Conservation (phyloP, 1,284 basidiomycete genomes). For the Ceratobasidium sp. region DNA sequence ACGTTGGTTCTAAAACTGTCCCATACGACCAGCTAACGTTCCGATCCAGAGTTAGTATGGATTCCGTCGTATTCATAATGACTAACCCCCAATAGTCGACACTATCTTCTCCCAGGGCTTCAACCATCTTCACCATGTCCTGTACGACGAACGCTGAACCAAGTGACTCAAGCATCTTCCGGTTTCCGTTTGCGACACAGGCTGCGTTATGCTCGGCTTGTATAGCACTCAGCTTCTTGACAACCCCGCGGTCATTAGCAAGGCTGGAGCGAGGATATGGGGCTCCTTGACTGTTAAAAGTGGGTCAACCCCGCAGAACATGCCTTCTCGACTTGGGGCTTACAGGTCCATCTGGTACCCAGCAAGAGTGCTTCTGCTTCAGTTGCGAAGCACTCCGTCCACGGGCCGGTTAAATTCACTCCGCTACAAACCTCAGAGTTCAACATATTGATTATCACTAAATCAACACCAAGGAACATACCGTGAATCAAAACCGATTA, state of each 20-base stretch:
- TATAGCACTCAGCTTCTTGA: background rate
- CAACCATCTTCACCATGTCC: slow-evolving; percentile 53
- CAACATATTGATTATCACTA: too few relatives aligned
- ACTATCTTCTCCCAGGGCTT: slow-evolving; percentile 52
- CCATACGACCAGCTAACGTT: slow-evolving; percentile 51
- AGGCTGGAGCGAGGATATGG: slow-evolving; percentile 11
- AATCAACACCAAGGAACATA: background rate
- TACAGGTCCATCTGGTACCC: background rate
- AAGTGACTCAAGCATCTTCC: slow-evolving; percentile 46
- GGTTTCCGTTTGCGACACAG: slow-evolving; percentile 49
- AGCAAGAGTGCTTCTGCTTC: slow-evolving; percentile 14
- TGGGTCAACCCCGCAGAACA: background rate
- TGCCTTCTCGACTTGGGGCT: background rate
- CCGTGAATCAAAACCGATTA: slow-evolving; percentile 38
- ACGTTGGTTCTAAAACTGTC: slow-evolving; percentile 53
- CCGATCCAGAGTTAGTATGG: too few relatives aligned
- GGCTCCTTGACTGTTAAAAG: background rate
- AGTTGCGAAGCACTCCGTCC: slow-evolving; percentile 28
- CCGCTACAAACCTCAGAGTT: too few relatives aligned
- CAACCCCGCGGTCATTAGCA: background rate
- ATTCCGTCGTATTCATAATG: too few relatives aligned
- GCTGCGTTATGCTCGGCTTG: slow-evolving; percentile 17
- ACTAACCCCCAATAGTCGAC: slow-evolving; percentile 53
- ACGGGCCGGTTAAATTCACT: slow-evolving; percentile 21
- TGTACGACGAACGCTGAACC: slow-evolving; percentile 52